Evolutionary conservation across 441 rosid genomes (phyloP).

Genomic region (Lepidium campestre): DNA sequence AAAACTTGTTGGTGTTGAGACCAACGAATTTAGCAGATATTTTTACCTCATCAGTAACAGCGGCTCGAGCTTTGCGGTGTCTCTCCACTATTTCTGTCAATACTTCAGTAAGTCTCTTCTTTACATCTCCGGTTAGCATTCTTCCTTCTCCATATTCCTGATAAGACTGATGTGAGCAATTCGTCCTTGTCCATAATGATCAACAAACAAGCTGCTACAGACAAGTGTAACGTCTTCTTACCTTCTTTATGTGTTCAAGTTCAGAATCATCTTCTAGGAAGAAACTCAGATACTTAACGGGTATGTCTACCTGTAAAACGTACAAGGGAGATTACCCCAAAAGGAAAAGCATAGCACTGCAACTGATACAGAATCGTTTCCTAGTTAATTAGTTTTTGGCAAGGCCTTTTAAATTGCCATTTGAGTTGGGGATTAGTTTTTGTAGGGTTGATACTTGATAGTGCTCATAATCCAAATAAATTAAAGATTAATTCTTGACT

Average conservation of each 20-base stretch:
- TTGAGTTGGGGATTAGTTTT: background rate
- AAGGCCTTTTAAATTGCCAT: background rate
- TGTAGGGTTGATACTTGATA: background rate
- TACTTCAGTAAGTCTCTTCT: conserved; percentile 58
- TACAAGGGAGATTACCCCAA: background rate
- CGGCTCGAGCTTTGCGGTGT: conserved; percentile 70
- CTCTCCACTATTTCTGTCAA: conserved; percentile 77
- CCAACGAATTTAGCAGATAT: background rate
- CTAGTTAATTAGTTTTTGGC: background rate
- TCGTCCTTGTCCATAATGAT: background rate
- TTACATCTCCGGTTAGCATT: conserved; percentile 88
- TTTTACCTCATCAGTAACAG: conserved; percentile 76
- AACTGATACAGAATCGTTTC: background rate
- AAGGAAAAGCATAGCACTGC: background rate
- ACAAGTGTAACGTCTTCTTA: conserved; percentile 7
- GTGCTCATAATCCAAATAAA: background rate
- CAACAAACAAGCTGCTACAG: background rate
- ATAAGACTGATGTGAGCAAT: background rate
- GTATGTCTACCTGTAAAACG: conserved; percentile 74
- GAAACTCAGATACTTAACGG: conserved; percentile 67
- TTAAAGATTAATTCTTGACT: background rate
- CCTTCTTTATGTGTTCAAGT: conserved; percentile 76
- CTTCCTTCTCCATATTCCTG: conserved; percentile 79
- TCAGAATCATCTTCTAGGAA: conserved; percentile 82
- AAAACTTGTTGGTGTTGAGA: background rate